A percentile compares a stretch with the other conserved stretches of the same genome.
Conservation (phyloP, 371 early-diverging fungal genomes). For the Mucor plumbeus region DNA sequence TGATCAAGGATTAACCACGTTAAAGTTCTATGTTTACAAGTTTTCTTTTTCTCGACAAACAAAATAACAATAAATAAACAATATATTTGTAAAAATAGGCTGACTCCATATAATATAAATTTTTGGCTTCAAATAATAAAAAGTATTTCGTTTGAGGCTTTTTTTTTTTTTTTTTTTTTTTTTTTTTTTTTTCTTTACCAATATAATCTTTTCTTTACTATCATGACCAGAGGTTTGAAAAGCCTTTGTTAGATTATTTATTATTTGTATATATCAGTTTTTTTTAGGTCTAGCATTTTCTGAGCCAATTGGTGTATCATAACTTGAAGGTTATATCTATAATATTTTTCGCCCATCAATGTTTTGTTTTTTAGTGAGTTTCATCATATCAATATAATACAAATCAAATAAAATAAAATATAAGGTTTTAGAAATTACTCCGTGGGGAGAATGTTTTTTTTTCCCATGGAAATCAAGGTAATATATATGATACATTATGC, state of each 20-base stretch:
- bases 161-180: no score
- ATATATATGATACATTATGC: not conserved
- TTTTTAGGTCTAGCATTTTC: not conserved
- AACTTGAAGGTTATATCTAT: not conserved
- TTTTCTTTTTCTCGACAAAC: no score
- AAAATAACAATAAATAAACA: no score
- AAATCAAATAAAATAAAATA: not conserved
- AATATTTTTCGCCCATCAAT: not conserved
- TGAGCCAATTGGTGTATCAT: constrained; percentile 1
- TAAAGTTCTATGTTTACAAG: no score
- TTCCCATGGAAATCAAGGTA: not conserved
- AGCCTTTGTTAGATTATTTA: not conserved
- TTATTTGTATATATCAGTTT: not conserved
- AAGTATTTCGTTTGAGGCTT: no score
- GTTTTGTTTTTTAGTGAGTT: not conserved
- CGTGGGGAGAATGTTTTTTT: not conserved
- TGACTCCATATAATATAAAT: no score
- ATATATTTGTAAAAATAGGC: no score
- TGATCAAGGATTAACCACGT: no score
- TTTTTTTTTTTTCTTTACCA: not conserved
- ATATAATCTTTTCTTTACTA: not conserved
- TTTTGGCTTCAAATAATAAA: no score
- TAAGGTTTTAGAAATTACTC: not conserved
- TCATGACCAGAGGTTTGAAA: constrained; percentile 14
- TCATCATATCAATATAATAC: not conserved